Base-by-base conservation (phyloP, 805 yeast genomes). In the Candida sonorensis region DNA sequence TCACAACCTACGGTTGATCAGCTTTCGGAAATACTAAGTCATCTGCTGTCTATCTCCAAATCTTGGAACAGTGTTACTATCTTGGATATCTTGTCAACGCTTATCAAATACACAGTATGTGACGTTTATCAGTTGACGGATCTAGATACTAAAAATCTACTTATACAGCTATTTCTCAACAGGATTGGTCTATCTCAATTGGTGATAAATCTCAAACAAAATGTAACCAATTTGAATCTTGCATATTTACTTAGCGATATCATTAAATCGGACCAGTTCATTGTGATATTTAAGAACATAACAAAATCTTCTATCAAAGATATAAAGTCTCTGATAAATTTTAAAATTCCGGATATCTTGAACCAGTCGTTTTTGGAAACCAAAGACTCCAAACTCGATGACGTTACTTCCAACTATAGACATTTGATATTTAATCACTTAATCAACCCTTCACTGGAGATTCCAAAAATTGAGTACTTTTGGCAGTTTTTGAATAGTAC, bases 181-280 rank as follows among this genome's bases (percentile, higher is more conserved):
- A 34, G 51, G 24, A 41, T 53, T 2, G 55, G 53, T 0, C 4
- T 55, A 3, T 46, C 50, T 4, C 53, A 49, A 13, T 24, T 50
- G 10, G 36, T 44, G 9, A 23, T 34, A 4, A 36, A 31, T 14
- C 10, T 36, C 10, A 42, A 37, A 23, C 9, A 37, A 5, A 26
- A 31, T 26, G 26, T 23, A 4, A 21, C 21, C 5, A 14, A 10
- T 10, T 5, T 27, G n/a, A 11, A 25, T 6, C 41, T 26, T 29
- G 19, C 36, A 8, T 30, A 14, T 3, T 31, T 38, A 10, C 29
- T 43, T 18, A 27, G 37, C 3, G 46, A 42, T 31, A 24, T 37
- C 4, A 27, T 45, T 11, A 15, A 9, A 9, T 23, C 35, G 3
- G 29, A 27, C 8, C 9, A 30, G 3, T 46, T 33, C 21, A 29